Base-by-base conservation (phyloP, 2,329 filamentous ascomycete species). In the Aspergillus hortae region DNA sequence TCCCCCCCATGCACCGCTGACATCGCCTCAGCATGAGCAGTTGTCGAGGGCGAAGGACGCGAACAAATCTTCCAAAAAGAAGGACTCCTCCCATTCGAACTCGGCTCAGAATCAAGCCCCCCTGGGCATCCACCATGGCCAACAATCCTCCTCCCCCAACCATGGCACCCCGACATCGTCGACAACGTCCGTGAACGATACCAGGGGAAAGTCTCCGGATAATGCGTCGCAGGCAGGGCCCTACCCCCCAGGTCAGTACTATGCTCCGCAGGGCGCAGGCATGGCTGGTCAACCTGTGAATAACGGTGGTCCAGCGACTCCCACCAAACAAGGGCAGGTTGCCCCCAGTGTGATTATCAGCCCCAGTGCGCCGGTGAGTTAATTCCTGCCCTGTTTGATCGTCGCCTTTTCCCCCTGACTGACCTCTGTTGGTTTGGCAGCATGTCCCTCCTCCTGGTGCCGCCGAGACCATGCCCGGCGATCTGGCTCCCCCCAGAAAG, bases 391-490 rank as follows among this genome's bases (percentile, higher is more conserved):
- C 38, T 17, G 11, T 25, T 43, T 44, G 17, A 30, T 40, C 30
- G 27, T 25, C 6, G 15, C 6, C 49, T 19, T 25, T 56, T n/a
- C 14, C 35, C 19, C n/a, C 45, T 40, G 33, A 40, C 45, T 54
- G 49, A 53, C 41, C 7, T 10, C 42, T 25, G 10, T 27, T 43
- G 19, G 43, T 10, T 23, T 49, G 32, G 38, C 65, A 94, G 91
- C 94, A 99, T 75, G 79, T 94, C 42, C 92, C 94, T 46, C 91
- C 91, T 56, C 94, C 94, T 44, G 94, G 94, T 61, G 88, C 92
- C 52, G 88, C 92, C 58, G 94, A 99, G 77, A 96, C 92, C 5
- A 97, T 99, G 92, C 94, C 94, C 48, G 90, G 95, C 67, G 94
- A 99, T 69, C 85, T 99, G 53, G 90, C 91, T 27, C 94, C 94